Conservation (phyloP, 2,329 filamentous ascomycete genomes). For the Madurella fahalii region DNA sequence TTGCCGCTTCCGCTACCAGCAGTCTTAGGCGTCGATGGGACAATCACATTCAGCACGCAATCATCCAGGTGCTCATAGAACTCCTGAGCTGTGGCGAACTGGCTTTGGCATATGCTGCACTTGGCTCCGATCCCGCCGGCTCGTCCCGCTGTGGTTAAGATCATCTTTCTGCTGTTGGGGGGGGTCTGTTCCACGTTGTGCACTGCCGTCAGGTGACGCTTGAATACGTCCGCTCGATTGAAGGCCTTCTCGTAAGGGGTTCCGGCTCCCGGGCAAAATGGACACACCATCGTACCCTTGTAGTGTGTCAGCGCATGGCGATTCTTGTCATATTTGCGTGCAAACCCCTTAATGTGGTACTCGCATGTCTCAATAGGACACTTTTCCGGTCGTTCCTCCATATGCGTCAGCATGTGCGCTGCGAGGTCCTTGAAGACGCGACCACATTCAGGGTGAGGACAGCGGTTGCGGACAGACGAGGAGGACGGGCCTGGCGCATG, state of each 20-base stretch:
- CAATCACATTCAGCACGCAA: constrained; percentile 57
- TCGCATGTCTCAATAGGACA: constrained; percentile 92
- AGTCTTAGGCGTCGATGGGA: constrained; percentile 41
- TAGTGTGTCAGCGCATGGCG: constrained; percentile 94
- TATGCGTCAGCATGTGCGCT: constrained; percentile 95
- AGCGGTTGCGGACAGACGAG: constrained; percentile 36
- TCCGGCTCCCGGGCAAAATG: constrained; percentile 86
- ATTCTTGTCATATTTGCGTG: constrained; percentile 97
- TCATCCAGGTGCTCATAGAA: constrained; percentile 93
- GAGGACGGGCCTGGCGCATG: constrained; percentile 13
- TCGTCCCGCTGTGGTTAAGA: constrained; percentile 30
- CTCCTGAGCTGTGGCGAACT: constrained; percentile 82
- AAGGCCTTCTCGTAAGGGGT: constrained; percentile 91
- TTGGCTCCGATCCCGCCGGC: constrained; percentile 56
- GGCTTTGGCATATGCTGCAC: constrained; percentile 82
- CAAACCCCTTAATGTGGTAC: constrained; percentile 91
- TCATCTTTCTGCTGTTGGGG: constrained; percentile 79
- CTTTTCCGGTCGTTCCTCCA: constrained; percentile 89
- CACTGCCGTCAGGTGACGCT: constrained; percentile 86
- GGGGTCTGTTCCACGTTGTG: constrained; percentile 93
- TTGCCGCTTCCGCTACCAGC: constrained; percentile 21
- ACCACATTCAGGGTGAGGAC: constrained; percentile 55
- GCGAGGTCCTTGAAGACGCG: constrained; percentile 62
- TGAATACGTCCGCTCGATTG: constrained; percentile 95
- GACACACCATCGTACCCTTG: constrained; percentile 96